These are phyloP conservation scores for Hyphopichia pseudoburtonii DNA, from an alignment of 1,139 yeast species.

Conservation along the genomic window DNA sequence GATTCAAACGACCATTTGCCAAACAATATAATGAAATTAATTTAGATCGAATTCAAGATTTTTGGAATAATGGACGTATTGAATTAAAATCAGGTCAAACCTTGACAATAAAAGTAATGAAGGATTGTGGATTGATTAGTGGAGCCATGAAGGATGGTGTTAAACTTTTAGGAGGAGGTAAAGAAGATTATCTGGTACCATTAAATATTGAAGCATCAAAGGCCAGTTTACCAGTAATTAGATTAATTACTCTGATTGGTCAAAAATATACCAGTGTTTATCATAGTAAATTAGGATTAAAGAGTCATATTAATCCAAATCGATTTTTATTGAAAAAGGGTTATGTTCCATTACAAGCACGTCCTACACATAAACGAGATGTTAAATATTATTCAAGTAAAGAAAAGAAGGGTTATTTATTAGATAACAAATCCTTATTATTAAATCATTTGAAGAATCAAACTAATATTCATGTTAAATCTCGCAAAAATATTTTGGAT, in stretches of 20 bases:
- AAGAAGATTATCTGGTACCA: conserved; percentile 55
- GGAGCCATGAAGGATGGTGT: conserved; percentile 80
- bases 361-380: conserved; percentile 82
- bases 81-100: conserved; percentile 63
- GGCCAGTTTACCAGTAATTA: conserved; percentile 76
- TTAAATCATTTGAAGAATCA: conserved; percentile 37
- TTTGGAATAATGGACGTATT: conserved; percentile 67
- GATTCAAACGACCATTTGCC: conserved; percentile 66
- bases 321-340: conserved; percentile 68
- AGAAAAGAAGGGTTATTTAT: conserved; percentile 74
- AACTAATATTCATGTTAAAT: conserved; percentile 14
- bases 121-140: conserved; percentile 67
- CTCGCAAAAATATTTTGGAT: conserved; percentile 27
- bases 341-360: conserved; percentile 78
- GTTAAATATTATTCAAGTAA: conserved; percentile 74
- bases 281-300: conserved; percentile 63
- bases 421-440: conserved; percentile 37
- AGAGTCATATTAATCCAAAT: conserved; percentile 77
- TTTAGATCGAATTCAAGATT: conserved; percentile 58
- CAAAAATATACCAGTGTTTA: conserved; percentile 74
- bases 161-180: conserved; percentile 69
- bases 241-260: conserved; percentile 68
- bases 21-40: conserved; percentile 53
- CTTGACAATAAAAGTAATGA: conserved; percentile 63
- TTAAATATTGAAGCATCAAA: conserved; percentile 76